Evolutionary conservation across 2,329 filamentous ascomycete species (phyloP).

Genomic region (Aureobasidium sp.): DNA sequence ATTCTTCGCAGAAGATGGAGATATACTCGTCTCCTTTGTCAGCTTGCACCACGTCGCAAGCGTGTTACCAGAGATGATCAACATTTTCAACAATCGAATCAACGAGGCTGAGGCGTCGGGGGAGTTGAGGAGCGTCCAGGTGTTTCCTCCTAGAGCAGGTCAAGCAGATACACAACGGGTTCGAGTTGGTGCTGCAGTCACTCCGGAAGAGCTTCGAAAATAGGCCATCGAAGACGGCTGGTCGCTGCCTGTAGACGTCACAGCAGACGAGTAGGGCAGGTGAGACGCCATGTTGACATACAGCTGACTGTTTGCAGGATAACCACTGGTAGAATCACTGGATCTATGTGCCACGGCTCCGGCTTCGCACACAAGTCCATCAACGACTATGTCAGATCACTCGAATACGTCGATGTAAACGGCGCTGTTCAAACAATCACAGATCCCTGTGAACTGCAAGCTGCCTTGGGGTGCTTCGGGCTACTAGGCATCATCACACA

Average conservation of each 20-base stretch:
- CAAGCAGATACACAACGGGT: conserved; percentile 24
- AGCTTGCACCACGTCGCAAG: conserved; percentile 31
- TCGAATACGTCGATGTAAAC: conserved; percentile 44
- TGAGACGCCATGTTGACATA: not conserved
- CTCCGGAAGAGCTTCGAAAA: conserved; percentile 41
- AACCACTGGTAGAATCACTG: conserved; percentile 27
- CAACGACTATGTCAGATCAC: conserved; percentile 40
- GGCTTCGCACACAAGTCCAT: conserved; percentile 39
- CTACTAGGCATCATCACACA: conserved; percentile 46
- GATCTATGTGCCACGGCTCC: conserved; percentile 38
- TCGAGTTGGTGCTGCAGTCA: conserved; percentile 38
- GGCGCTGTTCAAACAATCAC: conserved; percentile 36
- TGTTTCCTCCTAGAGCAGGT: conserved; percentile 1
- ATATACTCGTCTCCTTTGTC: conserved; percentile 40
- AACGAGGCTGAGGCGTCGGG: conserved; percentile 1
- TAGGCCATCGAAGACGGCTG: conserved; percentile 40
- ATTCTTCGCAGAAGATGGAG: conserved; percentile 35
- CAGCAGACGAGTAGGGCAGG: conserved; percentile 35
- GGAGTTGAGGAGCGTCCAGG: conserved; percentile 4
- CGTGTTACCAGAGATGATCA: conserved; percentile 8
- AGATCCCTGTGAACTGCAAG: conserved; percentile 33
- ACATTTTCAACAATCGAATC: not conserved
- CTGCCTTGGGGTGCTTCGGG: conserved; percentile 40
- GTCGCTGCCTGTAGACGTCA: conserved; percentile 40
- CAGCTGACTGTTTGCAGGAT: conserved; percentile 22